Evolutionary conservation across 257 asterid genomes (phyloP).

Genomic region (Leonotis leonurus): DNA sequence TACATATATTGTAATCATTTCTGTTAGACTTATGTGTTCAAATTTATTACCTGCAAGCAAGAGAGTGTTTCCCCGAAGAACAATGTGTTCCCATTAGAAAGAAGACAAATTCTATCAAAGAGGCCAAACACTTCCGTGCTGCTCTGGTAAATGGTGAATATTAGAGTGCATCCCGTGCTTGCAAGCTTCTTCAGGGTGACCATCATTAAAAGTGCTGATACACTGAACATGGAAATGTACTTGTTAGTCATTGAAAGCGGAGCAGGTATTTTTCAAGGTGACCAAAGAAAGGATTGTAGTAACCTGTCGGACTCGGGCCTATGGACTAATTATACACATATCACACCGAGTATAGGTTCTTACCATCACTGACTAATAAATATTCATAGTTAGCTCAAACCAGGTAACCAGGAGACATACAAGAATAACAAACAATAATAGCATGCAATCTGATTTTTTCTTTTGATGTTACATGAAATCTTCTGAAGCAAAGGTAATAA

Average conservation of each 20-base stretch:
- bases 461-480: too few relatives aligned
- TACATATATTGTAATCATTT: background rate
- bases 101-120: slow-evolving; percentile 95
- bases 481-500: too few relatives aligned
- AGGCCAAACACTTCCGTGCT: slow-evolving; percentile 99
- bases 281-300: background rate
- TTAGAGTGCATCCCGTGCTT: slow-evolving; percentile 90
- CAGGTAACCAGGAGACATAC: too few relatives aligned
- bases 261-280: background rate
- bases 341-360: too few relatives aligned
- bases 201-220: slow-evolving; percentile 97
- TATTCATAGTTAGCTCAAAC: too few relatives aligned
- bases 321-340: too few relatives aligned
- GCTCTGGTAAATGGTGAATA: slow-evolving; percentile 93
- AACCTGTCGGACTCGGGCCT: too few relatives aligned
- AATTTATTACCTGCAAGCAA: slow-evolving; percentile 82
- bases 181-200: slow-evolving; percentile 97
- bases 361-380: too few relatives aligned
- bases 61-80: slow-evolving; percentile 98
- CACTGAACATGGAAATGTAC: slow-evolving; percentile 41
- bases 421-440: too few relatives aligned
- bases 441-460: too few relatives aligned
- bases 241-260: slow-evolving; percentile 6
- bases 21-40: slow-evolving; percentile 4
- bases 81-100: slow-evolving; percentile 93